These are phyloP conservation scores for Tolypocladium guangdongense DNA, from an alignment of 2,329 filamentous ascomycete species.

Conservation along the genomic window DNA sequence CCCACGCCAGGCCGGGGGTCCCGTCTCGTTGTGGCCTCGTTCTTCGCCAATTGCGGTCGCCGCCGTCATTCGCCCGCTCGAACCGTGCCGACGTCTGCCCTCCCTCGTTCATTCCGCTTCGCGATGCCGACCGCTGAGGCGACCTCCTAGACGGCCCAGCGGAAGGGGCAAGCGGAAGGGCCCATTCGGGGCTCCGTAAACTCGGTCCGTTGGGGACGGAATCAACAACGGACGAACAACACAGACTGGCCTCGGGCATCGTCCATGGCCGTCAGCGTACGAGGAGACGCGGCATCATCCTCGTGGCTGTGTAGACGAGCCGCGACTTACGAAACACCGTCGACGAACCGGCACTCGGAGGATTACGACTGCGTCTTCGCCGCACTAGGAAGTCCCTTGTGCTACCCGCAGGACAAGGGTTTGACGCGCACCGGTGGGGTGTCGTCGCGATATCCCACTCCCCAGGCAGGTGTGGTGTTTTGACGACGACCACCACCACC, in stretches of 20 bases:
- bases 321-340: not conserved
- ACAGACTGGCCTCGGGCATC: not conserved
- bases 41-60: not conserved
- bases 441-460: not conserved
- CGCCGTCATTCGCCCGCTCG: too few species aligned
- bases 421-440: not conserved
- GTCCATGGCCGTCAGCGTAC: not conserved
- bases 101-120: too few species aligned
- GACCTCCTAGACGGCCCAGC: not conserved
- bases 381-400: too few species aligned
- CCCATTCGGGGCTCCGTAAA: not conserved
- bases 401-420: not conserved
- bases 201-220: not conserved
- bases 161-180: not conserved
- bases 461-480: not conserved
- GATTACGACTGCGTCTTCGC: not conserved
- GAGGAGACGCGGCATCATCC: not conserved
- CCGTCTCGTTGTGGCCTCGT: not conserved
- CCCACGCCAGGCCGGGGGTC: not conserved
- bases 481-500: not conserved
- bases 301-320: not conserved
- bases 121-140: not conserved
- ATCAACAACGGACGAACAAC: not conserved
- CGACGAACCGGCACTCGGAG: not conserved
- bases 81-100: too few species aligned